phyloP scores from a whole-genome alignment of 2,329 filamentous ascomycete genomes.

The Fusarium citri region DNA sequence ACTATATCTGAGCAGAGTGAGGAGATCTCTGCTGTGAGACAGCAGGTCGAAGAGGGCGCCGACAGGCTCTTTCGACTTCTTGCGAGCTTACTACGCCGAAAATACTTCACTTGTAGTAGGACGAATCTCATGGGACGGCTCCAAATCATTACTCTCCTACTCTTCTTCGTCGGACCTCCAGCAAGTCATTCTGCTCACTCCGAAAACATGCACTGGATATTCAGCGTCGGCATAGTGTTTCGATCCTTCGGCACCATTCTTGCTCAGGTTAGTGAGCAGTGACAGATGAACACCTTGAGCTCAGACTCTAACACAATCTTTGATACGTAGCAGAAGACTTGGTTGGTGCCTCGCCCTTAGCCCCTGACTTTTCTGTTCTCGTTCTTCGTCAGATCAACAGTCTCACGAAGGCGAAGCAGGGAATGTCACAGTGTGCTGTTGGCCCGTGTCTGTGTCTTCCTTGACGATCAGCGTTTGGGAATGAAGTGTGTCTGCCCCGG shows the following conservation, averaged over 20 bases:
- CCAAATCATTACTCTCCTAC: conserved; percentile 60
- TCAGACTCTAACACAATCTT: background rate
- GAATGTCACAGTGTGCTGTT: background rate
- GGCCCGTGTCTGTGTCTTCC: background rate
- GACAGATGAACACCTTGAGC: background rate
- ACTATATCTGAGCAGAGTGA: background rate
- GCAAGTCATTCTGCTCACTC: conserved; percentile 65
- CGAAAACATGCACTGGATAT: conserved; percentile 60
- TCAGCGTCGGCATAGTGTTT: conserved; percentile 55
- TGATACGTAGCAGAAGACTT: background rate
- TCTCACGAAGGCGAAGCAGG: background rate
- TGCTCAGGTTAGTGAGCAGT: conserved; percentile 44
- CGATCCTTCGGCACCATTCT: conserved; percentile 61
- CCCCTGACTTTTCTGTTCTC: background rate
- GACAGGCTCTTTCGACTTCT: conserved; percentile 62
- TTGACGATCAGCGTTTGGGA: too few relatives aligned
- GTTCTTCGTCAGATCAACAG: background rate
- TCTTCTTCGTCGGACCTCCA: conserved; percentile 64
- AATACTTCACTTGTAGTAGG: conserved; percentile 55
- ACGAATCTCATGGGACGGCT: conserved; percentile 64
- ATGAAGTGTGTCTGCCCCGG: too few relatives aligned
- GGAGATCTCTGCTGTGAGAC: too few relatives aligned
- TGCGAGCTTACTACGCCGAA: conserved; percentile 64
- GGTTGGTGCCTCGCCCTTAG: background rate
- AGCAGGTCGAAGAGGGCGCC: too few relatives aligned